A percentile compares a stretch with the other conserved stretches of the same genome.
Conservation (phyloP, 352 stramenopile genomes). For the Globisporangium viniferum region DNA sequence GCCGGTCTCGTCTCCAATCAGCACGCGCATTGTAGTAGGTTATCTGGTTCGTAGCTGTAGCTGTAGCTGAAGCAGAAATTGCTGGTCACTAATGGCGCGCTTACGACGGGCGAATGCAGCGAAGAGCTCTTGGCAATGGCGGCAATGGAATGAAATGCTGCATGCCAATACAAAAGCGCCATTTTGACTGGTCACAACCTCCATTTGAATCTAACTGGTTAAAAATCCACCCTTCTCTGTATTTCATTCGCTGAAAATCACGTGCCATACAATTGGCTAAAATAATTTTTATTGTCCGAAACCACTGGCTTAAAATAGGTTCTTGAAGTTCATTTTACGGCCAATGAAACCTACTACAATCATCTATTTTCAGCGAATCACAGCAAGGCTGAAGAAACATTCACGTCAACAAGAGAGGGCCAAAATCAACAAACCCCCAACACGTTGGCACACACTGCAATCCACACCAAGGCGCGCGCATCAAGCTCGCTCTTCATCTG, state of each 20-base stretch:
- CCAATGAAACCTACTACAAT: neutral
- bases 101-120: neutral
- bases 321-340: slow-evolving; percentile 21
- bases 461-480: neutral
- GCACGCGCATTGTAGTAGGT: slow-evolving; percentile 48
- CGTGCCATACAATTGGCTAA: neutral
- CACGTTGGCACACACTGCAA: neutral
- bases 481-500: neutral
- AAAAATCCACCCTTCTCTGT: neutral
- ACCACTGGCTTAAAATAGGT: slow-evolving; percentile 7
- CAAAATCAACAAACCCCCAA: neutral
- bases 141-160: neutral
- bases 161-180: slow-evolving; percentile 1
- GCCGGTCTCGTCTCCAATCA: slow-evolving; percentile 80
- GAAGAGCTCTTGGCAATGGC: neutral
- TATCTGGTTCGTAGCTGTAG: neutral
- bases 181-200: slow-evolving; percentile 19
- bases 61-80: too few species aligned
- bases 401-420: slow-evolving; percentile 15
- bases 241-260: slow-evolving; percentile 8
- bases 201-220: neutral
- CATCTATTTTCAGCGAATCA: slow-evolving; percentile 11
- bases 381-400: neutral
- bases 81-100: neutral
- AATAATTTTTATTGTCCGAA: neutral